These are phyloP conservation scores for Gracilaria vermiculophylla DNA, from an alignment of 23 red algal species.

Conservation along the genomic window DNA sequence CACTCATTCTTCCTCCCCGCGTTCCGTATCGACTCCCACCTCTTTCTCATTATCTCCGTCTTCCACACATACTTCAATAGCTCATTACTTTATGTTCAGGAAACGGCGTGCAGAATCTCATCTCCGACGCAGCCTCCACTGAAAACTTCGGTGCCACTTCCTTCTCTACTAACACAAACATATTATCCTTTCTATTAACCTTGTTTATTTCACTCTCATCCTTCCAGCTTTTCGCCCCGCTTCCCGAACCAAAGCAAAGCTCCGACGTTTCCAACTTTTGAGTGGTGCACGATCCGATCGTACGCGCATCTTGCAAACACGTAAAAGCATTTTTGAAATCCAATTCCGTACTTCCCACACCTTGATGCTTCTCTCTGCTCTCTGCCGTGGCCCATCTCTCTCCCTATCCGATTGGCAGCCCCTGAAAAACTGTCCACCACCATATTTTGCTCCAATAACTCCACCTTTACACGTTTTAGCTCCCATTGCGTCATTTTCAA, in stretches of 20 bases:
- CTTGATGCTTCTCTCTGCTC: no score
- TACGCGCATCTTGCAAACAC: no score
- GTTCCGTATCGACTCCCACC: background rate
- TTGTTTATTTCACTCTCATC: background rate
- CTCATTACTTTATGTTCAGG: no score
- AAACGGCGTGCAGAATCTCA: background rate
- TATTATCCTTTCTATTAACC: background rate
- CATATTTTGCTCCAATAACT: no score
- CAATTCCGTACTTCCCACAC: no score
- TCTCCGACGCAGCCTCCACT: background rate
- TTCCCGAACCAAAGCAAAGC: background rate
- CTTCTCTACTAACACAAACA: background rate
- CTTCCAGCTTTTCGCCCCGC: background rate
- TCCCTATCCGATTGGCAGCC: no score
- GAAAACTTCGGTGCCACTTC: background rate
- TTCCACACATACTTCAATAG: background rate
- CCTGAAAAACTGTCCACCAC: no score
- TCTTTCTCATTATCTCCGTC: background rate
- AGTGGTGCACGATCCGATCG: no score
- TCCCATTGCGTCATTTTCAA: no score
- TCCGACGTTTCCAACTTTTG: background rate
- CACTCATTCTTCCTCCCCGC: constrained; percentile 1
- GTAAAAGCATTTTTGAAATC: no score
- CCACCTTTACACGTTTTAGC: no score
- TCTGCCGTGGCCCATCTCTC: no score